Evolutionary conservation across 2,329 filamentous ascomycete genomes (phyloP), one percentile per base, ranked within the genome.

Genomic region (Westerdykella aurantiaca): DNA sequence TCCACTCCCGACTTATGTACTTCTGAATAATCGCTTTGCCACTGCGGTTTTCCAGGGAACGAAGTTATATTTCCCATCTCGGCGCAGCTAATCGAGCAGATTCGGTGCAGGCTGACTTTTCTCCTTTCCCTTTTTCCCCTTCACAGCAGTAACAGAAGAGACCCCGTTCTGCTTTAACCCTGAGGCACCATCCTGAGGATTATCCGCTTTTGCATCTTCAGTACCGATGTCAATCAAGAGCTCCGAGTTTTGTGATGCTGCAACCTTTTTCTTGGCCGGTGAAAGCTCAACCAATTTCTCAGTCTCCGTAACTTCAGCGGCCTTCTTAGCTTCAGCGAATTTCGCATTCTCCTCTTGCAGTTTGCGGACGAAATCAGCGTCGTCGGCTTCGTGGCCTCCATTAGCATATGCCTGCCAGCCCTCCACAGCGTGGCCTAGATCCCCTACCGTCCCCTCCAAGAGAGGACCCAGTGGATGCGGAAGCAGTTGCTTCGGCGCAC

Each of bases 201-300:
- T 12, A 5, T 2, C 25, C 25, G 9, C 25, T 5, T 21, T 6
- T 21, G 11, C 25, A 14, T 31, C 10, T 21, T 46, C 46, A 2
- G 45, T 16, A 17, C 47, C 48, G 7, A 61, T 40, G 37, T 61
- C 54, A 12, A 60, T 38, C 3, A 61, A 50, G 34, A 58, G 33
- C 9, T 46, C 14, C 1, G 49, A 45, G 31, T 55, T 55, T 16
- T 14, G 42, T 4, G 52, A 40, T 14, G n/a, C 18, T 25, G 22
- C 16, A 18, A 22, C 3, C 22, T 42, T 39, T 38, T 51, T 49
- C 33, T 49, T 35, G 3, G 53, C 50, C 1, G 55, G 57, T 2
- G 50, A 31, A 16, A 55, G 45, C 34, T 57, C 55, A 12, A 62
- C 46, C 25, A 29, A 29, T 29, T 29, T 29, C 7, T 12, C 25